Evolutionary conservation across 2,329 filamentous ascomycete genomes (phyloP).

Genomic region (Juglanconis sp.): DNA sequence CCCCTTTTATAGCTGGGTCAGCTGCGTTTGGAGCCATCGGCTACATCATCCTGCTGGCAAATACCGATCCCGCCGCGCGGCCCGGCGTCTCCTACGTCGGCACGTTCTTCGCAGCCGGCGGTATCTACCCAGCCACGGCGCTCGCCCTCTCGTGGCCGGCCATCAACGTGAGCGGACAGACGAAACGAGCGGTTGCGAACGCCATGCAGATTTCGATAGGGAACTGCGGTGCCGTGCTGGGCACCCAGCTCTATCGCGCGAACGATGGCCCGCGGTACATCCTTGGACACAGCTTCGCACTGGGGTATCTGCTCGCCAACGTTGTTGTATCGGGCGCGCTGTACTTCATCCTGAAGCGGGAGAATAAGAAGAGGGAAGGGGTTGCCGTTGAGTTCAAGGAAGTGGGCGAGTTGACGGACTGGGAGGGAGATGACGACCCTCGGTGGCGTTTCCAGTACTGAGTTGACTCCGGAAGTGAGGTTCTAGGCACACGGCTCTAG

Average conservation of each 20-base stretch:
- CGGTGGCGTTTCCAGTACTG: slow-evolving; percentile 65
- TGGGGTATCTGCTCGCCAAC: slow-evolving; percentile 62
- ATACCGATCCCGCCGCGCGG: slow-evolving; percentile 39
- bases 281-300: slow-evolving; percentile 63
- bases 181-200: slow-evolving; percentile 65
- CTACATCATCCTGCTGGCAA: slow-evolving; percentile 58
- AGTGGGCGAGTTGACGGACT: slow-evolving; percentile 50
- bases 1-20: slow-evolving; percentile 61
- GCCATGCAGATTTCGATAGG: slow-evolving; percentile 72
- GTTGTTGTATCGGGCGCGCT: slow-evolving; percentile 49
- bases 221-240: slow-evolving; percentile 65
- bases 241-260: slow-evolving; percentile 65
- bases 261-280: slow-evolving; percentile 60
- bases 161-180: slow-evolving; percentile 69
- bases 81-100: slow-evolving; percentile 59
- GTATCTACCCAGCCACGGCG: slow-evolving; percentile 64
- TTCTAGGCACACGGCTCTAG: background rate
- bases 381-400: slow-evolving; percentile 43
- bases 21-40: slow-evolving; percentile 57
- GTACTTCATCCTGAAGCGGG: slow-evolving; percentile 51
- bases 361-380: slow-evolving; percentile 53
- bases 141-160: slow-evolving; percentile 67
- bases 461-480: slow-evolving; percentile 2
- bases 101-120: slow-evolving; percentile 61
- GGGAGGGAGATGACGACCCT: slow-evolving; percentile 60